Evolutionary conservation across 1,284 basidiomycete species (phyloP), one percentile per base, ranked within the genome.

Genomic region (Anthracocystis walkeri): DNA sequence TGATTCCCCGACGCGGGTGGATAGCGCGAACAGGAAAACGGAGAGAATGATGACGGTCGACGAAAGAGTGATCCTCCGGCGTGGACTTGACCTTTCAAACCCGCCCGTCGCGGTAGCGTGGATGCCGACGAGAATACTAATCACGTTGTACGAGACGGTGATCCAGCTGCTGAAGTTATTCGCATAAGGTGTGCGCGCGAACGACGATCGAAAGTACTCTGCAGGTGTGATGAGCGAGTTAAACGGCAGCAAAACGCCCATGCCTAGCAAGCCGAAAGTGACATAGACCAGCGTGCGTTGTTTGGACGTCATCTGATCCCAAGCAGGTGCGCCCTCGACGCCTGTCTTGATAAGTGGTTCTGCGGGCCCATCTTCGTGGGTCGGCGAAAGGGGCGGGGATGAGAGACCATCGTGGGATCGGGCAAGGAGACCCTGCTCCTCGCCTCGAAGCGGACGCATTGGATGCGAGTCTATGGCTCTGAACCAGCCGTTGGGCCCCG

Each of bases 221-320:
- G 81, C 68, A 0, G 81, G 80, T 7, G 80, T 83, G 58, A 83
- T 82, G 54, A 83, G 62, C 16, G 80, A 75, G 65, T 83, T 83
- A 72, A 77, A 77, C 1, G 75, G 75, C 4, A 77, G 49, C 4
- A 77, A 60, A 3, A 77, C 70, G 35, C 75, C 75, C 65, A 73
- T 65, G 4, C 75, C 75, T 2, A 77, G 61, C 23, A 77, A 52
- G n/a, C 75, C 75, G 33, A 77, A 77, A 10, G 70, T 73, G 50
- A 71, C n/a, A 21, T 73, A 77, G 53, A 73, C 70, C 1, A 65
- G 23, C 10, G 62, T 65, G 52, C 62, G 65, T 14, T 72, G 61
- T 16, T 40, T 16, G 0, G 50, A 38, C 10, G 61, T 49, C 74
- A 76, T 76, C 7, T 62, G 68, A 6, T 49, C 12, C 74, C 74